phyloP scores from a whole-genome alignment of 768 basidiomycete species.

The Cytidiella melzeri region DNA sequence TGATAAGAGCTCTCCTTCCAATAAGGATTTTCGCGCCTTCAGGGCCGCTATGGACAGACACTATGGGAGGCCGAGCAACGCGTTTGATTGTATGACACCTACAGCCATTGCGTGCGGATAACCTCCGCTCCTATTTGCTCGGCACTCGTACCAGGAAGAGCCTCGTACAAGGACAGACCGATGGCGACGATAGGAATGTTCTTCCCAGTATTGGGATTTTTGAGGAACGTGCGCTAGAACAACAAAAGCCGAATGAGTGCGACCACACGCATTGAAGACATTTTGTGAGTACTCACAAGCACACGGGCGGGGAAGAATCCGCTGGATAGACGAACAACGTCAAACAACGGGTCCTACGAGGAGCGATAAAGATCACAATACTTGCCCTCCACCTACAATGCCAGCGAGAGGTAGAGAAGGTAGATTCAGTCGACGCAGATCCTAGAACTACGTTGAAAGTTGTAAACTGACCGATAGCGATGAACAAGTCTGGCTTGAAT shows the following conservation, averaged over 20 bases:
- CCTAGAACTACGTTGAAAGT: conserved; percentile 1
- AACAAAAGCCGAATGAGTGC: too few relatives aligned
- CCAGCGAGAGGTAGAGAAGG: neutral
- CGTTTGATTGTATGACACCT: conserved; percentile 31
- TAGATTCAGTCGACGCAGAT: neutral
- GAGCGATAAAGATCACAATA: conserved; percentile 18
- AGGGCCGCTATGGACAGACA: conserved; percentile 42
- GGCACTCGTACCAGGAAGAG: conserved; percentile 65
- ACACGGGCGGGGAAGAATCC: conserved; percentile 97
- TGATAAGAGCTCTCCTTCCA: conserved; percentile 76
- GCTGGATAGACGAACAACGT: conserved; percentile 33
- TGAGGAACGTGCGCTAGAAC: conserved; percentile 75
- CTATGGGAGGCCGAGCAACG: neutral
- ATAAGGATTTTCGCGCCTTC: conserved; percentile 64
- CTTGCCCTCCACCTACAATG: conserved; percentile 77
- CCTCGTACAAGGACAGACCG: conserved; percentile 92
- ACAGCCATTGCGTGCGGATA: conserved; percentile 96
- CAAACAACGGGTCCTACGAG: conserved; percentile 11
- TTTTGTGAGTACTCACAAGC: conserved; percentile 44
- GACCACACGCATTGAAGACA: too few relatives aligned
- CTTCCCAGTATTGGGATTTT: conserved; percentile 58
- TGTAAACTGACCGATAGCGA: conserved; percentile 64
- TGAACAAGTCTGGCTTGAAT: conserved; percentile 83
- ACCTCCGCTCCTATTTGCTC: conserved; percentile 81
- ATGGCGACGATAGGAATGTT: conserved; percentile 95